A percentile compares a stretch with the other conserved stretches of the same genome.
These are phyloP conservation scores for Backusella psychrophila DNA, from an alignment of 192 early-diverging fungal species.

Conservation along the genomic window DNA sequence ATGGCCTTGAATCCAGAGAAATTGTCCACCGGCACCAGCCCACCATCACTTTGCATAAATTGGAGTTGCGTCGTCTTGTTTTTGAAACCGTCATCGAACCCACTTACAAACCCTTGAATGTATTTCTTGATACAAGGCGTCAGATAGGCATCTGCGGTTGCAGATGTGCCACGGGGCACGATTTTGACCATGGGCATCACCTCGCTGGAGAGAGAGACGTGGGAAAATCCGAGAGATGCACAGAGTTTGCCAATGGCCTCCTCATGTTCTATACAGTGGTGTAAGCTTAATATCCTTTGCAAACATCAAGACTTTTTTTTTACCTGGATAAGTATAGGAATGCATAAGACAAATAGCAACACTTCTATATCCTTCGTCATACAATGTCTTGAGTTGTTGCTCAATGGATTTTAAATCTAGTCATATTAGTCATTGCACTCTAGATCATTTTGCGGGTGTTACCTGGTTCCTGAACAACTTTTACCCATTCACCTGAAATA, in stretches of 20 bases:
- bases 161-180: slow-evolving; percentile 88
- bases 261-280: slow-evolving; percentile 68
- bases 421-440: neutral
- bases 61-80: slow-evolving; percentile 49
- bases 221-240: slow-evolving; percentile 72
- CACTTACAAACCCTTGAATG: slow-evolving; percentile 79
- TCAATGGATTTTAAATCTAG: slow-evolving; percentile 60
- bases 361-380: slow-evolving; percentile 74
- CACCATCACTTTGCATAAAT: slow-evolving; percentile 99
- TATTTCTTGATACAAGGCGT: slow-evolving; percentile 90
- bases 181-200: slow-evolving; percentile 95
- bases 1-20: slow-evolving; percentile 91
- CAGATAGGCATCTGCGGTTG: slow-evolving; percentile 91
- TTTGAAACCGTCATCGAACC: slow-evolving; percentile 68
- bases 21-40: slow-evolving; percentile 78
- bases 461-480: slow-evolving; percentile 68
- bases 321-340: slow-evolving; percentile 84
- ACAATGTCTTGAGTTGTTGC: slow-evolving; percentile 56
- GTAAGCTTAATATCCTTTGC: neutral
- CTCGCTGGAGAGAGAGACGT: slow-evolving; percentile 79
- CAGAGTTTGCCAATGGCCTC: slow-evolving; percentile 63
- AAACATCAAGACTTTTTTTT: no score
- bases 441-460: neutral
- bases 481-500: slow-evolving; percentile 84
- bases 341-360: slow-evolving; percentile 94